Base-by-base conservation (phyloP, 1,139 yeast species). In the Blastobotrys capitulatus region DNA sequence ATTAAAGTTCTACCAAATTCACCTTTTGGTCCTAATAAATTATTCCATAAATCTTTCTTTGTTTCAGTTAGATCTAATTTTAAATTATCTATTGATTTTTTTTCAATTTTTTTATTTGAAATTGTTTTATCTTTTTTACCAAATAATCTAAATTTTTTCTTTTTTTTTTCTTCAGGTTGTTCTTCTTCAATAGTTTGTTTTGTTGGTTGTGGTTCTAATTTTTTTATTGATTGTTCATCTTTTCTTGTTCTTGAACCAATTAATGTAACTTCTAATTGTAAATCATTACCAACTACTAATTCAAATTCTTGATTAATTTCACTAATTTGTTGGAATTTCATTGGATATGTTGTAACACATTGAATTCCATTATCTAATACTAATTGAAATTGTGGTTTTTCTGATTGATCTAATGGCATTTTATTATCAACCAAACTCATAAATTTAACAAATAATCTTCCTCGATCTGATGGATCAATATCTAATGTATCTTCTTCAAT, bases 311-410 rank as follows among this genome's bases (percentile, higher is more conserved):
- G 87, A 48, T 80, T 79, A 48, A 90, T 73, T 65, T 53, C 43
- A 78, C 73, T 38, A 16, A n/a, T 3, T 20, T 52, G 67, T 37
- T 65, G 66, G 50, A 87, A 62, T 6, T 70, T 66, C 57, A 80
- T 74, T 60, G 78, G 79, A 29, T 86, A 82, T 0, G 96, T 89
- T 39, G 83, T 79, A 42, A 89, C 81, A 53, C 90, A 80, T 63
- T 92, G 96, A 31, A 82, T 80, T 2, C 96, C 96, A 65, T 92
- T 90, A 64, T 92, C 97, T 54, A 92, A 72, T 6, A 86, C 80
- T 36, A 89, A 64, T 38, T 80, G 78, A 66, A 86, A 80, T 48
- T 74, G 74, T 0, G 88, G 66, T 41, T 59, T 54, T 45, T 61
- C 47, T 29, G 78, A 69, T 18, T 44, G 38, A 20, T 61, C 68